Conservation (phyloP, 2,329 filamentous ascomycete genomes). For the Penicillium occitanis region DNA sequence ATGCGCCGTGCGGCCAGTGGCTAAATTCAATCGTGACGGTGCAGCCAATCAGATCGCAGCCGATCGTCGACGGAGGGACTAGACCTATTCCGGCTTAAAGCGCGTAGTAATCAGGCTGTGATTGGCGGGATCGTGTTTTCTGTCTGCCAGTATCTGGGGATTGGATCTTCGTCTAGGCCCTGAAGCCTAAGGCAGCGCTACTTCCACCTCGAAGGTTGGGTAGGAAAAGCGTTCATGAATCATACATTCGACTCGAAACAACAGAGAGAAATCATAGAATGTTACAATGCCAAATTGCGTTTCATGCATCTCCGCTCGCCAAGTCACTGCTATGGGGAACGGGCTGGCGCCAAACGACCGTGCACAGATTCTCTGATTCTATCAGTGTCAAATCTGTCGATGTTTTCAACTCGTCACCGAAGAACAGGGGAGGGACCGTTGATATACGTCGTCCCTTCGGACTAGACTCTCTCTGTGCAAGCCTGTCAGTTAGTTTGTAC, state of each 20-base stretch:
- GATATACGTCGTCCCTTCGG: neutral
- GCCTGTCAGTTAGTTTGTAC: neutral
- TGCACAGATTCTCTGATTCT: neutral
- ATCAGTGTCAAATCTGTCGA: neutral
- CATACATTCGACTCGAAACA: neutral
- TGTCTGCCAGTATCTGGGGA: neutral
- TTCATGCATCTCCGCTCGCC: slow-evolving; percentile 5
- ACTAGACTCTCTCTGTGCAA: neutral
- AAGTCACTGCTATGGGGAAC: neutral
- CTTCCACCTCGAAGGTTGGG: neutral
- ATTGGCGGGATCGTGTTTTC: neutral
- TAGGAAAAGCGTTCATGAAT: neutral
- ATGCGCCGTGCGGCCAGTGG: neutral
- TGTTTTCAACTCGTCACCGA: neutral
- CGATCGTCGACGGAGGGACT: neutral
- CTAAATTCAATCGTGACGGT: neutral
- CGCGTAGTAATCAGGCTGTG: neutral
- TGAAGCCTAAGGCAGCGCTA: neutral
- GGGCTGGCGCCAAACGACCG: neutral
- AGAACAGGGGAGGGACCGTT: neutral
- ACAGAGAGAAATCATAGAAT: neutral
- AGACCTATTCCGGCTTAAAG: neutral
- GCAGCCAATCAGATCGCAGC: neutral
- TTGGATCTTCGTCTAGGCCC: neutral
- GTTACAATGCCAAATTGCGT: neutral